phyloP scores from a whole-genome alignment of 345 rosid genomes.

The Acer saccharum region DNA sequence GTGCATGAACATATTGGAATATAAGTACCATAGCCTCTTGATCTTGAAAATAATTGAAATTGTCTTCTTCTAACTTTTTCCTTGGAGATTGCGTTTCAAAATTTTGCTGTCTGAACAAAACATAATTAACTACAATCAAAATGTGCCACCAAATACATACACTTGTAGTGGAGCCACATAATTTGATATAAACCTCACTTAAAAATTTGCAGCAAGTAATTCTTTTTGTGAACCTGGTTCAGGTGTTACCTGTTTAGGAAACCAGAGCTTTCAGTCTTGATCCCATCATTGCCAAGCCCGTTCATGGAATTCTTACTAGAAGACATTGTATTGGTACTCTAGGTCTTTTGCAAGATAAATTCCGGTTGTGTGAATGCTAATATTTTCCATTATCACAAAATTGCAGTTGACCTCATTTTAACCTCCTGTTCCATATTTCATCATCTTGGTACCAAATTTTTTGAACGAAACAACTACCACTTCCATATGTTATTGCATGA shows the following conservation, averaged over 20 bases:
- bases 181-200: background rate
- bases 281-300: constrained; percentile 24
- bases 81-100: constrained; percentile 40
- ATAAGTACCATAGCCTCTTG: constrained; percentile 67
- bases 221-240: background rate
- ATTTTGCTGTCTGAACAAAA: constrained; percentile 36
- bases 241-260: constrained; percentile 36
- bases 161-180: background rate
- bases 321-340: constrained; percentile 38
- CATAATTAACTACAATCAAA: constrained; percentile 19
- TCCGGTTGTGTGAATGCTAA: constrained; percentile 14
- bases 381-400: constrained; percentile 23
- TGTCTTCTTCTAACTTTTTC: constrained; percentile 42
- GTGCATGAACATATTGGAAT: constrained; percentile 9
- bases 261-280: constrained; percentile 31
- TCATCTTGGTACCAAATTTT: constrained; percentile 10
- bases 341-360: constrained; percentile 21
- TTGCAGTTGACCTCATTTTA: constrained; percentile 27
- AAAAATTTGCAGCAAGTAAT: background rate
- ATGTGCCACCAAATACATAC: background rate
- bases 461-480: background rate
- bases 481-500: background rate
- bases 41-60: constrained; percentile 45
- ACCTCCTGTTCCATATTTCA: constrained; percentile 22
- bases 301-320: constrained; percentile 32